These are phyloP conservation scores for Exidia glandulosa DNA, from an alignment of 768 basidiomycete genomes.

Conservation along the genomic window DNA sequence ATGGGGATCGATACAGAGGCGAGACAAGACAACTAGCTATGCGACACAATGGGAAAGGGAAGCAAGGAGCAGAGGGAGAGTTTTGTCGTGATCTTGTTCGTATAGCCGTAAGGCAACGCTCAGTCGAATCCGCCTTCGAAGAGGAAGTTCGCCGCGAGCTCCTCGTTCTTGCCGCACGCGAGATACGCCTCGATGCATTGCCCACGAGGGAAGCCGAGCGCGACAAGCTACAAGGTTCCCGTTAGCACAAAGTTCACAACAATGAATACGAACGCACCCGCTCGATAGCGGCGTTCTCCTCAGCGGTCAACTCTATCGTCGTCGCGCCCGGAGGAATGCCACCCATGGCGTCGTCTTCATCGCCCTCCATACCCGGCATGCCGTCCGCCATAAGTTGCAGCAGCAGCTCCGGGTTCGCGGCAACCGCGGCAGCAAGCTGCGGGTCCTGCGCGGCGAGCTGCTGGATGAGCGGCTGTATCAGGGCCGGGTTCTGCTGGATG, in stretches of 20 bases:
- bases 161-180: conserved; percentile 94
- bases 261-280: conserved; percentile 44
- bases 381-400: conserved; percentile 46
- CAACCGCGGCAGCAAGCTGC: conserved; percentile 53
- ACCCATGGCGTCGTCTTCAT: conserved; percentile 15
- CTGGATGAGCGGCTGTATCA: conserved; percentile 73
- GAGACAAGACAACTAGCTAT: no score
- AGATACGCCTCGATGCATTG: conserved; percentile 84
- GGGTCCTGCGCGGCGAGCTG: conserved; percentile 72
- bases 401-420: conserved; percentile 61
- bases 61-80: no score
- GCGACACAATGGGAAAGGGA: no score
- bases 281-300: conserved; percentile 82
- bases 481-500: conserved; percentile 62
- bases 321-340: conserved; percentile 37
- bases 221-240: conserved; percentile 49
- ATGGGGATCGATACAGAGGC: no score
- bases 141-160: conserved; percentile 87
- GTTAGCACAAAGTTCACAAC: neutral
- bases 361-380: conserved; percentile 24
- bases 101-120: neutral
- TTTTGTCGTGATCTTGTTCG: neutral
- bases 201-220: conserved; percentile 76
- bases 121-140: conserved; percentile 60
- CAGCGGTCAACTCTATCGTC: conserved; percentile 67